phyloP scores from a whole-genome alignment of 306 rosid genomes.

The Trifolium fragiferum region DNA sequence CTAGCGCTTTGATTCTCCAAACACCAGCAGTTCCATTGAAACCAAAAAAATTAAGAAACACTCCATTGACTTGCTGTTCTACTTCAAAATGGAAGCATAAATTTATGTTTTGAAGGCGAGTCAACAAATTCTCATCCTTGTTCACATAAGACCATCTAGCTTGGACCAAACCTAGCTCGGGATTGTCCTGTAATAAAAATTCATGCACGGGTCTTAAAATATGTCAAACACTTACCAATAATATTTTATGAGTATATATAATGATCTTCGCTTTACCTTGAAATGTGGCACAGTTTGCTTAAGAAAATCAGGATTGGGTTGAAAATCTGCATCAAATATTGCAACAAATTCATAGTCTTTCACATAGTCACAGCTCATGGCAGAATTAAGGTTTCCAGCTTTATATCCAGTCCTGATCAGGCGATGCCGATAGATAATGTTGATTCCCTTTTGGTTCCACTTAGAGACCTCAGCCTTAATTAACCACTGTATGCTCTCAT shows the following conservation, averaged over 20 bases:
- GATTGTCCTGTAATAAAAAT: slow-evolving; percentile 69
- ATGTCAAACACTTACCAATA: slow-evolving; percentile 31
- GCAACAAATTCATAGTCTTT: slow-evolving; percentile 90
- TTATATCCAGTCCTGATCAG: slow-evolving; percentile 85
- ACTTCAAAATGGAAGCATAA: slow-evolving; percentile 98
- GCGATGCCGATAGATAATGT: slow-evolving; percentile 88
- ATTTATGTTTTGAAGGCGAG: slow-evolving; percentile 95
- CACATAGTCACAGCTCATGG: slow-evolving; percentile 91
- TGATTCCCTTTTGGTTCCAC: slow-evolving; percentile 86
- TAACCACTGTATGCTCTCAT: slow-evolving; percentile 80
- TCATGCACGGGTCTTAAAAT: slow-evolving; percentile 16
- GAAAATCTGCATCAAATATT: slow-evolving; percentile 94
- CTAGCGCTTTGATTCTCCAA: slow-evolving; percentile 94
- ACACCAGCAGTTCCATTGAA: slow-evolving; percentile 99
- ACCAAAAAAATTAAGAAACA: slow-evolving; percentile 86
- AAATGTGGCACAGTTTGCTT: slow-evolving; percentile 85
- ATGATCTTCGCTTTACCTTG: slow-evolving; percentile 61
- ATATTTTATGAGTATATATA: slow-evolving; percentile 15
- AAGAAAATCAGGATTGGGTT: slow-evolving; percentile 95
- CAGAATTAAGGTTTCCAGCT: slow-evolving; percentile 98
- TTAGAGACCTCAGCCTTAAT: slow-evolving; percentile 77
- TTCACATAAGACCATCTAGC: slow-evolving; percentile 96
- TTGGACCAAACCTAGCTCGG: slow-evolving; percentile 83
- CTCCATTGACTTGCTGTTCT: slow-evolving; percentile 96
- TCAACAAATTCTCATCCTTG: slow-evolving; percentile 91